These are phyloP conservation scores for Hymenotorrendiella dingleyae DNA, from an alignment of 2,329 filamentous ascomycete genomes.

Conservation along the genomic window DNA sequence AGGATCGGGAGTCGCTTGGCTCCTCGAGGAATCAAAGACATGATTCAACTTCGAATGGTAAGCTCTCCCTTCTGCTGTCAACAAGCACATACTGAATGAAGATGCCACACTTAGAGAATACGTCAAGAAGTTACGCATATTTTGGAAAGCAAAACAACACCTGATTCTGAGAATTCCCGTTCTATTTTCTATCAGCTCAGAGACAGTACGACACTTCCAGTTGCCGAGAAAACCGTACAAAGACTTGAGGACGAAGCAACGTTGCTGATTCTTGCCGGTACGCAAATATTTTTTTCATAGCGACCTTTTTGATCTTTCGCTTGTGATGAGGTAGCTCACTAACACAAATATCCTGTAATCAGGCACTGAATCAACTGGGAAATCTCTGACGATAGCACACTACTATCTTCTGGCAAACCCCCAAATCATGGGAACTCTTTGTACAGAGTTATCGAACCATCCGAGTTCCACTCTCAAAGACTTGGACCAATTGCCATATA, in stretches of 20 bases:
- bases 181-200: constrained; percentile 5
- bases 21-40: constrained; percentile 2
- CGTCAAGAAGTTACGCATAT: neutral
- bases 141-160: neutral
- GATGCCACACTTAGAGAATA: constrained; percentile 1
- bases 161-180: neutral
- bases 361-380: constrained; percentile 4
- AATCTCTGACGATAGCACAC: constrained; percentile 1
- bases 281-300: neutral
- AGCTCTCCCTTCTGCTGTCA: neutral
- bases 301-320: too few relatives aligned
- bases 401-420: constrained; percentile 30
- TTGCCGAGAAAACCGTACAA: neutral
- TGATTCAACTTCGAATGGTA: constrained; percentile 2
- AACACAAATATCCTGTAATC: neutral
- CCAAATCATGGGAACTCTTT: constrained; percentile 16
- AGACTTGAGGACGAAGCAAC: constrained; percentile 4
- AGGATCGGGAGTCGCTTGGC: neutral
- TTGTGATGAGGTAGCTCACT: neutral
- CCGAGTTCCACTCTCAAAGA: neutral
- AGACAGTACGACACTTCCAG: neutral
- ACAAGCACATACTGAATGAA: neutral
- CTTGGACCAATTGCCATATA: constrained; percentile 6
- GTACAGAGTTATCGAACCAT: neutral
- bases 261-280: constrained; percentile 4